Percentiles rank a stretch among this genome's conserved stretches.
These are phyloP conservation scores for Saccharomycopsis phalli DNA, from an alignment of 1,139 yeast genomes.

Conservation along the genomic window DNA sequence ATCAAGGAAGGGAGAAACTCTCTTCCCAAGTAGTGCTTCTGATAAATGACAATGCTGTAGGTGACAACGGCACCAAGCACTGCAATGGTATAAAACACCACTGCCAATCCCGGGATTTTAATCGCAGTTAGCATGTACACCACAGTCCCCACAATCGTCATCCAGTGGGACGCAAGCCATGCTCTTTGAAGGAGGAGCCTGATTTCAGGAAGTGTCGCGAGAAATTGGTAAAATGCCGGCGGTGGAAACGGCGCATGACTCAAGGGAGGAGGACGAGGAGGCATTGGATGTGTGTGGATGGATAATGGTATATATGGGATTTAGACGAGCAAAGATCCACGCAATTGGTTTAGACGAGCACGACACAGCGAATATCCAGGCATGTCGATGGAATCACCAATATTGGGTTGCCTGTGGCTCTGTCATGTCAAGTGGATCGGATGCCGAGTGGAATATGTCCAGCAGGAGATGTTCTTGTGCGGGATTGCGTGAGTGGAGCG, in stretches of 20 bases:
- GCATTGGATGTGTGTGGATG: no score
- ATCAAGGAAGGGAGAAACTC: conserved; percentile 7
- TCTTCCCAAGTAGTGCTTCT: conserved; percentile 6
- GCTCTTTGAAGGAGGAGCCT: conserved; percentile 1
- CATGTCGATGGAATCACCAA: no score
- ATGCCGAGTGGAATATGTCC: no score
- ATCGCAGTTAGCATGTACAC: conserved; percentile 13
- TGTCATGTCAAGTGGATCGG: no score
- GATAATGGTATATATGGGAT: no score
- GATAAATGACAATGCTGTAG: conserved; percentile 10
- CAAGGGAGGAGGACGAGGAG: no score
- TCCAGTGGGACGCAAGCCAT: conserved; percentile 13
- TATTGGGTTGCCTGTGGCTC: no score
- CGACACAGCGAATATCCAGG: no score
- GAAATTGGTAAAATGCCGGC: conserved; percentile 1
- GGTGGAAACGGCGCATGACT: conserved; percentile 11
- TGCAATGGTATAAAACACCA: conserved; percentile 12
- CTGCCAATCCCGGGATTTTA: conserved; percentile 10
- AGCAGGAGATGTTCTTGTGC: no score
- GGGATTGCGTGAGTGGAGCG: no score
- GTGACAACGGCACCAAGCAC: conserved; percentile 14
- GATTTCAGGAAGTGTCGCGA: conserved; percentile 2
- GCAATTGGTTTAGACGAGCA: no score
- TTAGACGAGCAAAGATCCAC: no score
- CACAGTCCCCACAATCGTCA: conserved; percentile 9